phyloP scores from a whole-genome alignment of 306 rosid species.

The Quercus wislizeni region DNA sequence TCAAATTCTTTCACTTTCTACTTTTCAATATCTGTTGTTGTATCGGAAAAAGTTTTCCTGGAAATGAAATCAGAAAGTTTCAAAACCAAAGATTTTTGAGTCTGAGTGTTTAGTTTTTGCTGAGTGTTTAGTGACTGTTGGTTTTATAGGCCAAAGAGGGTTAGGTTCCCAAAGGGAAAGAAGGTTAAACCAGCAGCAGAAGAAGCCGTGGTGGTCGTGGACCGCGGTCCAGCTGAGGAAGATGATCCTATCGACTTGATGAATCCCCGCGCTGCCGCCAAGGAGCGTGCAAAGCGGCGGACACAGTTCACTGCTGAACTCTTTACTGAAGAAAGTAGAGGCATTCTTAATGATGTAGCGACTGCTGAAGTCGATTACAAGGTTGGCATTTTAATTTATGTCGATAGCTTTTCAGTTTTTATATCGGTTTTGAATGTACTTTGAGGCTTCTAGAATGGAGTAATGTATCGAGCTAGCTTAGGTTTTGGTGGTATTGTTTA shows the following conservation, averaged over 20 bases:
- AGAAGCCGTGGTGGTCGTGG: slow-evolving; percentile 25
- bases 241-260: slow-evolving; percentile 18
- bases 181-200: slow-evolving; percentile 54
- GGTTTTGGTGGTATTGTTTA: too few relatives aligned
- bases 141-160: slow-evolving; percentile 48
- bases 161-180: slow-evolving; percentile 90
- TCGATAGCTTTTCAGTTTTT: too few relatives aligned
- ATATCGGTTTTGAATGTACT: too few relatives aligned
- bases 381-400: slow-evolving; percentile 35
- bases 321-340: slow-evolving; percentile 43
- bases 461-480: too few relatives aligned
- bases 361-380: slow-evolving; percentile 61
- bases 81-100: too few relatives aligned
- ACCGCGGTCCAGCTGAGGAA: slow-evolving; percentile 30
- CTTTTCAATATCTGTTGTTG: neutral
- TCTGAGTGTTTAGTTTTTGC: neutral
- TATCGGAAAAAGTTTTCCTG: neutral
- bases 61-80: too few relatives aligned
- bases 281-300: slow-evolving; percentile 60
- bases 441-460: too few relatives aligned
- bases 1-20: neutral
- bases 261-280: slow-evolving; percentile 59
- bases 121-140: neutral
- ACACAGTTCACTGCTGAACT: slow-evolving; percentile 53
- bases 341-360: slow-evolving; percentile 32